These are phyloP conservation scores for Zopfia rhizophila DNA, from an alignment of 2,329 filamentous ascomycete genomes.

Conservation along the genomic window DNA sequence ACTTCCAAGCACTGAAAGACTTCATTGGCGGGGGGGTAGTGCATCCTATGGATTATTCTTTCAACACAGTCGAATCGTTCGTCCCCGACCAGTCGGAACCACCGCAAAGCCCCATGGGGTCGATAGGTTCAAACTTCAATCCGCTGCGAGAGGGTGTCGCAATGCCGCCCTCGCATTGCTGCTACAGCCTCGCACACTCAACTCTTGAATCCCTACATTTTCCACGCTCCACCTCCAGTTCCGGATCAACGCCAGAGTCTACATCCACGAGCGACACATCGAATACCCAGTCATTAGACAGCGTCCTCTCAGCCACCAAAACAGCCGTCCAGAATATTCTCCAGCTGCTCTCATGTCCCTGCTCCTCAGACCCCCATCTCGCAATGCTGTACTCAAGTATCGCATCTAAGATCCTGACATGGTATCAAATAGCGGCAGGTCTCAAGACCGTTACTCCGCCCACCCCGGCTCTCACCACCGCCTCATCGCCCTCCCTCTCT, in stretches of 20 bases:
- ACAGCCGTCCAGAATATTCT: slow-evolving; percentile 39
- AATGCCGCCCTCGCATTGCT: slow-evolving; percentile 39
- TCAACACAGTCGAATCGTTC: slow-evolving; percentile 28
- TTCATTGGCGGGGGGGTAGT: slow-evolving; percentile 36
- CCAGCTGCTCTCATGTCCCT: slow-evolving; percentile 41
- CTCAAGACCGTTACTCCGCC: slow-evolving; percentile 28
- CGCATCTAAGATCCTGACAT: slow-evolving; percentile 43
- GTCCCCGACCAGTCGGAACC: slow-evolving; percentile 23
- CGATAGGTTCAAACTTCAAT: slow-evolving; percentile 16
- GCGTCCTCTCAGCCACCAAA: slow-evolving; percentile 39
- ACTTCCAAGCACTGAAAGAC: slow-evolving; percentile 39
- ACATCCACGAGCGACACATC: slow-evolving; percentile 26
- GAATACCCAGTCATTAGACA: slow-evolving; percentile 39
- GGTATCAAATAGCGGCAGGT: slow-evolving; percentile 45
- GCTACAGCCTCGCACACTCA: slow-evolving; percentile 41
- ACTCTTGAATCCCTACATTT: slow-evolving; percentile 43
- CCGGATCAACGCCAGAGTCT: slow-evolving; percentile 13
- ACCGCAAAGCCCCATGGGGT: slow-evolving; percentile 32
- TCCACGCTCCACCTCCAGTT: slow-evolving; percentile 24
- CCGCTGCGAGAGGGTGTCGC: slow-evolving; percentile 28
- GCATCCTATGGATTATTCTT: slow-evolving; percentile 34
- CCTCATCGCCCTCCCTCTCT: slow-evolving; percentile 21
- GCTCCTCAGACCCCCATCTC: slow-evolving; percentile 45
- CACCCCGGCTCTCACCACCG: slow-evolving; percentile 21
- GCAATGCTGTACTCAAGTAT: slow-evolving; percentile 50